Percentiles rank a stretch among this genome's conserved stretches.
Evolutionary conservation across 495 filamentous ascomycete species (phyloP).

Genomic region (Stereocaulon alpinum): DNA sequence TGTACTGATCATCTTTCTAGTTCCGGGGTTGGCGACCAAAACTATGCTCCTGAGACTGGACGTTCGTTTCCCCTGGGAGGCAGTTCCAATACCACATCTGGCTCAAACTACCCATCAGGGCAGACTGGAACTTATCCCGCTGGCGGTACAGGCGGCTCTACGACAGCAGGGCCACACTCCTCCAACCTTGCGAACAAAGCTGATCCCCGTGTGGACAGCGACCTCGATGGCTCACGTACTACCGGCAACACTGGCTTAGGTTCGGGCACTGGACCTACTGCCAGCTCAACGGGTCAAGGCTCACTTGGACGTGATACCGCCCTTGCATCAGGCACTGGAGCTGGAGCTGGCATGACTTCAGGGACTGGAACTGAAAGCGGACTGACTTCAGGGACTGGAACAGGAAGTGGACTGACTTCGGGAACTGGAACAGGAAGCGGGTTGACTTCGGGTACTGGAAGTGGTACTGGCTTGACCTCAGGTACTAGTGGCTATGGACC

Average conservation of each 20-base stretch:
- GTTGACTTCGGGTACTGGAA: neutral
- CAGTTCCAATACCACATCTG: constrained; percentile 10
- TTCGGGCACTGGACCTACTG: constrained; percentile 2
- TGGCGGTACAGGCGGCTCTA: constrained; percentile 28
- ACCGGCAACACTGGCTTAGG: neutral
- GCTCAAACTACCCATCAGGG: constrained; percentile 4
- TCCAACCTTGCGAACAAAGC: constrained; percentile 36
- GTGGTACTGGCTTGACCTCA: constrained; percentile 5
- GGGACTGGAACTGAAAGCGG: neutral
- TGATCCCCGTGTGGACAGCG: constrained; percentile 43
- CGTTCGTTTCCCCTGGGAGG: constrained; percentile 21
- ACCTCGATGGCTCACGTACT: constrained; percentile 22
- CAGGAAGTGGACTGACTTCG: constrained; percentile 4
- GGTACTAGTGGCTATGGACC: constrained; percentile 22
- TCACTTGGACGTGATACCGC: constrained; percentile 6
- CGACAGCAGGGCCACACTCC: constrained; percentile 29
- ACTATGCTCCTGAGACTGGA: constrained; percentile 20
- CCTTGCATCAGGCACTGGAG: constrained; percentile 1
- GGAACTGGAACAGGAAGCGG: neutral
- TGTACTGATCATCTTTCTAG: neutral
- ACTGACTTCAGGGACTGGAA: neutral
- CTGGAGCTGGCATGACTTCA: constrained; percentile 6
- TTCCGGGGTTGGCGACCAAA: constrained; percentile 4
- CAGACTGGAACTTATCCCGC: constrained; percentile 10
- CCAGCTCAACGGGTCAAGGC: neutral